phyloP scores from a whole-genome alignment of 2,329 filamentous ascomycete species.

The Xylogone sp. region DNA sequence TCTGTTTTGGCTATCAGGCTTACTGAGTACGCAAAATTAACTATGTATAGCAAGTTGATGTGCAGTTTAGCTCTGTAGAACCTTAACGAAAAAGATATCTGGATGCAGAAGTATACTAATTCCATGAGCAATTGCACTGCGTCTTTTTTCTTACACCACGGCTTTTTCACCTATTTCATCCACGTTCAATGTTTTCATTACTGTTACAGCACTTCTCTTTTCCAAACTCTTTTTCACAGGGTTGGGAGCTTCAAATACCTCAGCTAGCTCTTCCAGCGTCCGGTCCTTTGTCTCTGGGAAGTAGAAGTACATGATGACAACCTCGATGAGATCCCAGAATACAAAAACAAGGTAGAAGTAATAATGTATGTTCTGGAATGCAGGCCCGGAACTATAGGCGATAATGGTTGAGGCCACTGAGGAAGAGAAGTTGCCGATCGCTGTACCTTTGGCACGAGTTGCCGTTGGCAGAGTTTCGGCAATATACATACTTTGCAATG shows the following conservation, averaged over 20 bases:
- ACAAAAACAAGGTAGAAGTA: slow-evolving; percentile 32
- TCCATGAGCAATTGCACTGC: neutral
- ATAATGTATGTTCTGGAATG: slow-evolving; percentile 30
- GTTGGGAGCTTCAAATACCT: slow-evolving; percentile 46
- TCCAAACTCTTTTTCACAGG: slow-evolving; percentile 36
- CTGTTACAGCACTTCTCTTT: slow-evolving; percentile 36
- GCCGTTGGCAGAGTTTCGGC: slow-evolving; percentile 42
- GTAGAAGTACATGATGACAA: slow-evolving; percentile 44
- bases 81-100: too few species aligned
- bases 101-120: neutral
- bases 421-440: slow-evolving; percentile 40
- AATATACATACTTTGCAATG: slow-evolving; percentile 45
- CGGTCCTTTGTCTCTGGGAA: slow-evolving; percentile 54
- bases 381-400: slow-evolving; percentile 33
- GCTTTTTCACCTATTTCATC: slow-evolving; percentile 22
- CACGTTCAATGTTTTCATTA: slow-evolving; percentile 36
- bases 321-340: slow-evolving; percentile 26
- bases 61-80: too few species aligned
- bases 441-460: slow-evolving; percentile 37
- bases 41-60: too few species aligned
- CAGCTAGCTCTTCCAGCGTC: slow-evolving; percentile 51
- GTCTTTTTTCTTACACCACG: neutral
- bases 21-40: too few species aligned
- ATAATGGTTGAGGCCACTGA: slow-evolving; percentile 31
- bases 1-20: too few species aligned